phyloP scores from a whole-genome alignment of 2,329 filamentous ascomycete genomes.

The Albophoma yamanashiensis region DNA sequence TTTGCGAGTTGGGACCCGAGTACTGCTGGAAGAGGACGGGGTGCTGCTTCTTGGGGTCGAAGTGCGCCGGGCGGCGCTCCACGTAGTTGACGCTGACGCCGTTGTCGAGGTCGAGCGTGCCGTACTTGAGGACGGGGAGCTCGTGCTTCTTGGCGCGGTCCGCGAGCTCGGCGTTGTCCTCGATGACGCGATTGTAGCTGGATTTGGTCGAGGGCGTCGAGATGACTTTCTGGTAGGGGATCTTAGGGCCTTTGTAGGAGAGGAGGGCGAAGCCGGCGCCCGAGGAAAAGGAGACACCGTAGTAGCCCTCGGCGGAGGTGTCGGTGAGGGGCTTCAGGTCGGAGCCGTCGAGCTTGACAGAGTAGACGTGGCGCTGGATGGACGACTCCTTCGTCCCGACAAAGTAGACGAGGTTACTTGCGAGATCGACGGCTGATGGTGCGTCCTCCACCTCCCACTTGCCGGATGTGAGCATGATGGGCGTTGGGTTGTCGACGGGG shows the following conservation, averaged over 20 bases:
- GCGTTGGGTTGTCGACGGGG: constrained; percentile 72
- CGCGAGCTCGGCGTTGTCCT: constrained; percentile 64
- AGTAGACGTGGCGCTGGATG: constrained; percentile 86
- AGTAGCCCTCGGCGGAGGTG: constrained; percentile 63
- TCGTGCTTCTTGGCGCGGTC: constrained; percentile 64
- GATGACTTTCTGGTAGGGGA: constrained; percentile 86
- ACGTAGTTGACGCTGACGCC: constrained; percentile 62
- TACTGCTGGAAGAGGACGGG: constrained; percentile 94
- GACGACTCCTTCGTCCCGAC: constrained; percentile 76
- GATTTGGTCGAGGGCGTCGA: constrained; percentile 62
- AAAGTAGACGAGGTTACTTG: constrained; percentile 85
- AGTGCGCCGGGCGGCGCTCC: constrained; percentile 84
- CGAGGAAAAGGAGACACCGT: constrained; percentile 72
- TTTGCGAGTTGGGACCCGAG: constrained; percentile 87
- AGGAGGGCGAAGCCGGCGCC: constrained; percentile 77
- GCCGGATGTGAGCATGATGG: constrained; percentile 77
- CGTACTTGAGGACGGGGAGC: constrained; percentile 72
- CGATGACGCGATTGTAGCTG: constrained; percentile 59
- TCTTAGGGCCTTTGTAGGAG: constrained; percentile 69
- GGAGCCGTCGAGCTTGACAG: constrained; percentile 72
- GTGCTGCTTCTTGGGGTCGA: constrained; percentile 73
- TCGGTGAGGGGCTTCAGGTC: constrained; percentile 66
- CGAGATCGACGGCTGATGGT: constrained; percentile 74
- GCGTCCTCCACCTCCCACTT: constrained; percentile 86
- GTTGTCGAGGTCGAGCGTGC: constrained; percentile 70